Evolutionary conservation across 2,329 filamentous ascomycete species (phyloP).

Genomic region (Sarocladium kiliense): DNA sequence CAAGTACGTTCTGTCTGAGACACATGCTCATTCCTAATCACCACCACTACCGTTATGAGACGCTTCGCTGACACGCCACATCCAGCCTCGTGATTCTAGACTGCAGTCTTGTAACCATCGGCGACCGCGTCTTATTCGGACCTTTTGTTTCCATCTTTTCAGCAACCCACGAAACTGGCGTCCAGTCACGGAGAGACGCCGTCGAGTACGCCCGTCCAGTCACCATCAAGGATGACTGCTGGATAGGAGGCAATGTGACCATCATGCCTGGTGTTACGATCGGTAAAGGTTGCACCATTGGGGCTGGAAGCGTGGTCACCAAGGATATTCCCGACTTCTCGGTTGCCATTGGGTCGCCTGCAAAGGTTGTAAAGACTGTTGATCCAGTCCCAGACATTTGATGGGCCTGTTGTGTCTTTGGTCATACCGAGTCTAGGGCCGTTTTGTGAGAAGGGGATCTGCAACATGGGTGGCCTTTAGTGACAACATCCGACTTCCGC

Average conservation of each 20-base stretch:
- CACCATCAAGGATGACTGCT: conserved; percentile 47
- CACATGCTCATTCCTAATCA: neutral
- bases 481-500: neutral
- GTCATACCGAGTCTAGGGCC: neutral
- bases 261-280: conserved; percentile 50
- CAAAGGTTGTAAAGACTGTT: conserved; percentile 43
- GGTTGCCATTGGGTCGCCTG: conserved; percentile 43
- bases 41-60: neutral
- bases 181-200: conserved; percentile 39
- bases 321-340: conserved; percentile 42
- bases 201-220: conserved; percentile 43
- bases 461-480: neutral
- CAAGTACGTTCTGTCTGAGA: conserved; percentile 10
- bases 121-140: conserved; percentile 65
- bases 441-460: neutral
- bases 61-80: neutral
- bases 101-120: conserved; percentile 65
- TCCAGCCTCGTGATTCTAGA: conserved; percentile 59
- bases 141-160: conserved; percentile 67
- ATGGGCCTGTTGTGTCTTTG: conserved; percentile 1
- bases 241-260: conserved; percentile 45
- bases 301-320: conserved; percentile 45
- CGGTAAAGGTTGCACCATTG: conserved; percentile 46
- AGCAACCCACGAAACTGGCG: conserved; percentile 66
- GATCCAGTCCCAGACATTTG: conserved; percentile 27